Evolutionary conservation across 345 rosid species (phyloP).

Genomic region (Passiflora organensis): DNA sequence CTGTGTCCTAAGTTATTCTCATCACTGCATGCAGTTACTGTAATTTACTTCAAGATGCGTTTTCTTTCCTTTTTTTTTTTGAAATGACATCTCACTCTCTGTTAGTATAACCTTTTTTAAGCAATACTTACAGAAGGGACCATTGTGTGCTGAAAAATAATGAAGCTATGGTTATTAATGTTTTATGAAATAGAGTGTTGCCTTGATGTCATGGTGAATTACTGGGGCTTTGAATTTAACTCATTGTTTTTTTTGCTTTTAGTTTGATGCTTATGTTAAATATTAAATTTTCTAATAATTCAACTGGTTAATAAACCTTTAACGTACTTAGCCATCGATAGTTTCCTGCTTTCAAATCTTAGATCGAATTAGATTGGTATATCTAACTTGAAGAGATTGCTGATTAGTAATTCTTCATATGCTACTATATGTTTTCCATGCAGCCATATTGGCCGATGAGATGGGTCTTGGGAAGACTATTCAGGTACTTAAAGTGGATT

Average conservation of each 20-base stretch:
- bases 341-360: no score
- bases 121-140: background rate
- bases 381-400: slow-evolving; percentile 1
- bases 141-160: no score
- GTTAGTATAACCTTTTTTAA: no score
- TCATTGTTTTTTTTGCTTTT: no score
- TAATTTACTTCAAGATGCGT: background rate
- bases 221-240: no score
- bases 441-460: slow-evolving; percentile 97
- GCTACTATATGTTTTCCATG: slow-evolving; percentile 24
- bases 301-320: no score
- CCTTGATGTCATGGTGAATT: no score
- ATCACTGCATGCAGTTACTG: background rate
- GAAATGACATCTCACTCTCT: background rate
- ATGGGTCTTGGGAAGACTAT: slow-evolving; percentile 99
- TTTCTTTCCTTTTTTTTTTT: background rate
- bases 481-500: slow-evolving; percentile 50
- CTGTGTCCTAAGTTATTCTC: background rate
- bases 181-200: no score
- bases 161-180: no score
- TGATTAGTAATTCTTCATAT: slow-evolving; percentile 12
- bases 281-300: no score
- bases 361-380: slow-evolving; percentile 9
- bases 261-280: no score
- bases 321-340: no score